Evolutionary conservation across 257 asterid species (phyloP).

Genomic region (Schizonepeta tenuifolia): DNA sequence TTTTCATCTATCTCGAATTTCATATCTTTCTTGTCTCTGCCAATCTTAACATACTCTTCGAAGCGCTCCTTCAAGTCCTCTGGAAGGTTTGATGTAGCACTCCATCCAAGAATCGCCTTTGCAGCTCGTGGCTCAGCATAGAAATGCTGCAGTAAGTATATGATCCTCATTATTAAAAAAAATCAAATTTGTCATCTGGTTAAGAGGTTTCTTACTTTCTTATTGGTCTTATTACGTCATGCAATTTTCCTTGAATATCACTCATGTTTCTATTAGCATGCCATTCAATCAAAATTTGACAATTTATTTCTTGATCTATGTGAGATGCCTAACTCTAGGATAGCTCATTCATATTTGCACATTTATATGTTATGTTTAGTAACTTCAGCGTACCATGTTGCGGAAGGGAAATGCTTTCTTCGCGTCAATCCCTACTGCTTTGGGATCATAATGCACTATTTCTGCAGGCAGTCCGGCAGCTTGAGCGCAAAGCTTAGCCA

Average conservation of each 20-base stretch:
- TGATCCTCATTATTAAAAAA: background rate
- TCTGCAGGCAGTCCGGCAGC: slow-evolving; percentile 84
- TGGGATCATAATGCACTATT: slow-evolving; percentile 87
- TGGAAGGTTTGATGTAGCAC: slow-evolving; percentile 67
- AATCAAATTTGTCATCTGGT: slow-evolving; percentile 1
- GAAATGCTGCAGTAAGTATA: slow-evolving; percentile 68
- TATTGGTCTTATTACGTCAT: background rate
- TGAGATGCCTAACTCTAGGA: background rate
- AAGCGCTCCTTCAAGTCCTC: slow-evolving; percentile 85
- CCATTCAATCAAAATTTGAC: background rate
- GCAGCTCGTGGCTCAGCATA: slow-evolving; percentile 97
- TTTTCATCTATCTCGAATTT: slow-evolving; percentile 86
- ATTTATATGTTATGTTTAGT: background rate
- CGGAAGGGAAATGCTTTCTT: slow-evolving; percentile 98
- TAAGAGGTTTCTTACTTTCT: no score
- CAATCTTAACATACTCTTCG: slow-evolving; percentile 82
- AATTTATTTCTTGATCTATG: slow-evolving; percentile 9
- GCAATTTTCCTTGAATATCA: background rate
- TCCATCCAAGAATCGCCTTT: slow-evolving; percentile 89
- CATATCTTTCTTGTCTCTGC: slow-evolving; percentile 87
- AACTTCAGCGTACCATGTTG: slow-evolving; percentile 62
- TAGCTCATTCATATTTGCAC: background rate
- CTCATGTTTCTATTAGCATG: background rate
- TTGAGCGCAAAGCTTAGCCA: slow-evolving; percentile 84
- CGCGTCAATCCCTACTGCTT: slow-evolving; percentile 80